Percentiles rank a stretch among this genome's conserved stretches.
Evolutionary conservation across 768 basidiomycete genomes (phyloP).

Genomic region (Mycena crocata): DNA sequence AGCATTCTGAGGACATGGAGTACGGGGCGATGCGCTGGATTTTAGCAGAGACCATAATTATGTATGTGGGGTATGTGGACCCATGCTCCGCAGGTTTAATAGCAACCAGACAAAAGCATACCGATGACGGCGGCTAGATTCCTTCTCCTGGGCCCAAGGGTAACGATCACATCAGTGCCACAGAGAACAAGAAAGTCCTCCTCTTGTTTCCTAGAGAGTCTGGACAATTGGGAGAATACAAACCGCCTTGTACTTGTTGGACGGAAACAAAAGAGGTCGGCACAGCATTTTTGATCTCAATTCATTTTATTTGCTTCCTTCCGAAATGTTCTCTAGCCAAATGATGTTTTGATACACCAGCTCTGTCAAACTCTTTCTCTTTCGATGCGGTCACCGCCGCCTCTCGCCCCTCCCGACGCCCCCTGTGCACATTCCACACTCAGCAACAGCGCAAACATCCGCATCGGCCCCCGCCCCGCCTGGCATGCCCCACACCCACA

Average conservation of each 20-base stretch:
- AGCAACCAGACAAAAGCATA: slow-evolving; percentile 12
- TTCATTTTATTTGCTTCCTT: too few species aligned
- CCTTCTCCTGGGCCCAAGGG: background rate
- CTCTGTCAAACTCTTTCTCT: too few species aligned
- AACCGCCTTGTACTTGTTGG: background rate
- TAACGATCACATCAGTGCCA: slow-evolving; percentile 9
- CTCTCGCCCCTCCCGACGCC: too few species aligned
- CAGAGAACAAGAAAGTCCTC: background rate
- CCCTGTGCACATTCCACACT: too few species aligned
- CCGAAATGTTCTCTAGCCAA: too few species aligned
- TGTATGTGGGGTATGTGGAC: slow-evolving; percentile 3
- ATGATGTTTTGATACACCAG: too few species aligned
- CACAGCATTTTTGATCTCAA: too few species aligned
- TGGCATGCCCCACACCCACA: too few species aligned
- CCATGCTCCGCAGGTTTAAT: slow-evolving; percentile 18
- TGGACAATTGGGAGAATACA: background rate
- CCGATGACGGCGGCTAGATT: slow-evolving; percentile 8
- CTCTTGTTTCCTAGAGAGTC: slow-evolving; percentile 6
- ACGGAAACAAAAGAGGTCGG: slow-evolving; percentile 1
- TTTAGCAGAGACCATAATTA: slow-evolving; percentile 18
- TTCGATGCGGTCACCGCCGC: too few species aligned
- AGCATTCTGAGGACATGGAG: slow-evolving; percentile 17
- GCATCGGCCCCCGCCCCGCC: too few species aligned
- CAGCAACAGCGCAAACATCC: too few species aligned
- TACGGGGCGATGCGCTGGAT: slow-evolving; percentile 19